Base-by-base conservation (phyloP, 2,329 filamentous ascomycete species). In the Lachnellula subtilissima region DNA sequence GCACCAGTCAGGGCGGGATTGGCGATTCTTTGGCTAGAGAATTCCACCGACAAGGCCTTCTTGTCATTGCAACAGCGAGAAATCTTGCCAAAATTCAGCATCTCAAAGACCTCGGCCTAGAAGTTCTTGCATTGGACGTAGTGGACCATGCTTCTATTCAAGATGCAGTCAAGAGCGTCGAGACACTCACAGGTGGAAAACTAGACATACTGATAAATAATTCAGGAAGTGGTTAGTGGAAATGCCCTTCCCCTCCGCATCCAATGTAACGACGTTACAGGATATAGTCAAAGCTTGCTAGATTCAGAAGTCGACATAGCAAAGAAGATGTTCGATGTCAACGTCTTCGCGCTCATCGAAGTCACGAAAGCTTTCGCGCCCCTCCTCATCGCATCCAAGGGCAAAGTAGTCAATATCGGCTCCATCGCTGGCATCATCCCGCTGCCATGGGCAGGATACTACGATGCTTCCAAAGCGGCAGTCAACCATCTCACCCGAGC, bases 141-240 rank as follows among this genome's bases (percentile, higher is more conserved):
- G 71, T 68, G 3, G 67, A 69, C 19, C 23, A 62, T 11, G 61
- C 63, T 1, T 75, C 69, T 1, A 70, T 77, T 52, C 42, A 59
- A 37, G 17, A 48, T 47, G 68, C 69, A 3, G 68, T 69, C 32
- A 62, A 63, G 7, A 55, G 65, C 17, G 67, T 77, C 32, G 54
- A 64, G 5, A 50, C 53, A 14, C 60, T 68, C 11, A 71, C 72
- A 0, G 71, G 67, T 32, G 71, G 71, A 19, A 69, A 59, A 23
- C 66, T 77, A 8, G 72, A 76, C 55, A 69, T 61, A 23, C 66
- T 77, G 4, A 64, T 76, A 53, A 77, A 78, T 62, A 77, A 77
- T 62, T 71, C 75, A 3, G 75, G 72, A 17, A 51, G 12, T 45
- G 50, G 53, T 55, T 25, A 15, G 25, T 32, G 25, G 25, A 23